Base-by-base conservation (phyloP, 768 basidiomycete genomes). In the Tylopilus sp. region DNA sequence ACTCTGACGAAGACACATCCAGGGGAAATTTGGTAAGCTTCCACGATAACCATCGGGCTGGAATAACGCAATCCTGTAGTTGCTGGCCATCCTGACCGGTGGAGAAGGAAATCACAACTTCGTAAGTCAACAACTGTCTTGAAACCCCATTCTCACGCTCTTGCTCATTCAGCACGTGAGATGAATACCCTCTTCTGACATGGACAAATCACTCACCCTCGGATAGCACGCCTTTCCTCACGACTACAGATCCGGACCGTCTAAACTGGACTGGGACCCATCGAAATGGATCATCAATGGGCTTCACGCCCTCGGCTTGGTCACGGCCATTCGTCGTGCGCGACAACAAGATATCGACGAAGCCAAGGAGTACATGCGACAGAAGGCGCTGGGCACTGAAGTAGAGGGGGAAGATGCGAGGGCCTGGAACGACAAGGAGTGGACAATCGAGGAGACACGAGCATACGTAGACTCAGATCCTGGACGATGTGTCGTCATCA, bases 61-160 rank as follows among this genome's bases (percentile, higher is more conserved):
- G 16, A 12, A 43, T 56, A 24, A 55, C n/a, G 10, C 12, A n/a
- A 44, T 31, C 34, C 26, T 33, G 17, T 22, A 56, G 55, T 33
- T 56, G n/a, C 38, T 56, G 54, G 55, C 55, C 30, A 38, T 56
- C 41, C 22, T 56, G 25, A 56, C 55, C 9, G 29, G 55, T 19
- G 55, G 55, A 28, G 53, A 56, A 10, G 55, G 55, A 49, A 48
- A 56, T 54, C 55, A 56, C 11, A 56, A 56, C 28, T 56, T 56
- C 26, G 55, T 56, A 46, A 34, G 54, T 55, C 2, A 13, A 30
- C 36, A 13, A n/a, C n/a, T 19, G 25, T 0, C 19, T 1, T 16
- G 26, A 19, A 7, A 9, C 3, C n/a, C 2, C 21, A 1, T 31
- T 3, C 16, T 54, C 1, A 48, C n/a, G n/a, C n/a, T 13, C 22